Evolutionary conservation across 345 rosid genomes (phyloP).

Genomic region (Erucastrum elatum): DNA sequence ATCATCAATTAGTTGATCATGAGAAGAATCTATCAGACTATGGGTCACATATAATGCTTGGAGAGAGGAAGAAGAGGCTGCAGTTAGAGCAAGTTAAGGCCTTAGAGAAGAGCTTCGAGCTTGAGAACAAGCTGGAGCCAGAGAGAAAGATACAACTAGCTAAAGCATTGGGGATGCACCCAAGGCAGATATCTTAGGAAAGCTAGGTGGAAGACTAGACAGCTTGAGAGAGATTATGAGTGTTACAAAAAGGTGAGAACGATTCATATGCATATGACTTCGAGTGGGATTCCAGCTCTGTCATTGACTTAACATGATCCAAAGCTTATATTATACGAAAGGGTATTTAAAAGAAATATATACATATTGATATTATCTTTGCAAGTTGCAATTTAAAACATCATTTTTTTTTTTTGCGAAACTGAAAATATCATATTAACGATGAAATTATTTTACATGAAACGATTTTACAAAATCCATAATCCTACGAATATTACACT

Average conservation of each 20-base stretch:
- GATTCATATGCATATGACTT: no score
- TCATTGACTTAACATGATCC: no score
- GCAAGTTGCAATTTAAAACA: no score
- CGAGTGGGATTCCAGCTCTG: no score
- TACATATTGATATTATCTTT: no score
- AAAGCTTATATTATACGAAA: no score
- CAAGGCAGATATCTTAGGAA: slow-evolving; percentile 67
- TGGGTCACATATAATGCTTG: slow-evolving; percentile 53
- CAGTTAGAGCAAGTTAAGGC: slow-evolving; percentile 68
- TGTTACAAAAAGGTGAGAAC: slow-evolving; percentile 51
- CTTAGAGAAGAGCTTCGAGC: slow-evolving; percentile 68
- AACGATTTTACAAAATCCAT: no score
- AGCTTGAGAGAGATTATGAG: slow-evolving; percentile 64
- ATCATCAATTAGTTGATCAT: slow-evolving; percentile 10
- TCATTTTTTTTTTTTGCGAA: no score
- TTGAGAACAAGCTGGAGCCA: slow-evolving; percentile 74
- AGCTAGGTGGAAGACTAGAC: slow-evolving; percentile 76
- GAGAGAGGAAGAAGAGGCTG: slow-evolving; percentile 76
- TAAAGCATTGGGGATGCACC: slow-evolving; percentile 59
- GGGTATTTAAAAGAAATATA: no score
- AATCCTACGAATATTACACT: no score
- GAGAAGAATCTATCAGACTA: slow-evolving; percentile 73
- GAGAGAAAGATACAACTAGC: slow-evolving; percentile 72
- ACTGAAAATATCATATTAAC: no score
- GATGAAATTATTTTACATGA: no score